Evolutionary conservation across 2,329 filamentous ascomycete genomes (phyloP).

Genomic region (Talaromyces pinophilus): DNA sequence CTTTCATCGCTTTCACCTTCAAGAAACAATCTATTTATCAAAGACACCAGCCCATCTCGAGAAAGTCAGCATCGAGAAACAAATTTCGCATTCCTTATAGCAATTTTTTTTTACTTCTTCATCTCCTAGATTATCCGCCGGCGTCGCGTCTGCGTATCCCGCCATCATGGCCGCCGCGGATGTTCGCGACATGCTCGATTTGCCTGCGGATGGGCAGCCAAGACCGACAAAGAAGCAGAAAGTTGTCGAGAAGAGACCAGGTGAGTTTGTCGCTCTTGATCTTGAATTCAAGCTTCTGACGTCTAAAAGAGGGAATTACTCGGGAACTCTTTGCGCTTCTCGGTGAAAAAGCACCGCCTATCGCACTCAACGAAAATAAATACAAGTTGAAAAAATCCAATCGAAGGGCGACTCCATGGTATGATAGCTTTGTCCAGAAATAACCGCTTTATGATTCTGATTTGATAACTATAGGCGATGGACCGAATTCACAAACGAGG

Average conservation of each 20-base stretch:
- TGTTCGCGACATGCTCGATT: constrained; percentile 83
- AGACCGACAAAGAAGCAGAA: constrained; percentile 75
- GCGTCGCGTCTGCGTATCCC: constrained; percentile 25
- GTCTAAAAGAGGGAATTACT: constrained; percentile 48
- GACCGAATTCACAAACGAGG: constrained; percentile 73
- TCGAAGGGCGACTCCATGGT: constrained; percentile 47
- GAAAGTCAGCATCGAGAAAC: not conserved
- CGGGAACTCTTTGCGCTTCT: constrained; percentile 54
- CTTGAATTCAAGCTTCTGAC: constrained; percentile 4
- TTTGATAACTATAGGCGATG: constrained; percentile 59
- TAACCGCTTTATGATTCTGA: constrained; percentile 59
- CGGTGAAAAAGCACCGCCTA: constrained; percentile 54
- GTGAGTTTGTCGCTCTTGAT: constrained; percentile 39
- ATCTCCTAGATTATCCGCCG: not conserved
- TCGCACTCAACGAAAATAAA: constrained; percentile 54
- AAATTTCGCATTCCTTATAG: not conserved
- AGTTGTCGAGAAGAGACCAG: constrained; percentile 59
- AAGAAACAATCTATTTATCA: not conserved
- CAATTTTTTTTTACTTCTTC: not conserved
- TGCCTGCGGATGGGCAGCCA: constrained; percentile 63
- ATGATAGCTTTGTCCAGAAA: constrained; percentile 40
- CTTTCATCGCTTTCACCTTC: constrained; percentile 2
- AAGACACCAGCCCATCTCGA: not conserved
- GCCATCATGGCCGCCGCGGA: constrained; percentile 70
- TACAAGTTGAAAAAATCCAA: constrained; percentile 55